A percentile compares a stretch with the other conserved stretches of the same genome.
Evolutionary conservation across 257 asterid genomes (phyloP).

Genomic region (Nyctanthes arbortristis): DNA sequence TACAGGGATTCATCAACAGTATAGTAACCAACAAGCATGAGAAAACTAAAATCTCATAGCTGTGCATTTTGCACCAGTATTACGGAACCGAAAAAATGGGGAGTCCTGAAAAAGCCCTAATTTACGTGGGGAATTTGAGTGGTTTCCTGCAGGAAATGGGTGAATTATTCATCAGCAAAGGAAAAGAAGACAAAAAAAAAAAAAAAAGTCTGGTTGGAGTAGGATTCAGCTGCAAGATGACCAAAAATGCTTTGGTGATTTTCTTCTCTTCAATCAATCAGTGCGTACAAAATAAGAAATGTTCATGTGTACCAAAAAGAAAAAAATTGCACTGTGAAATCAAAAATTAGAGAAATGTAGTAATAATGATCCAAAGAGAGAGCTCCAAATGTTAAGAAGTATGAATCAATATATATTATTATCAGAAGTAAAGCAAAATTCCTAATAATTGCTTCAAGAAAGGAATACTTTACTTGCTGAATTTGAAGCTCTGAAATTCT

Average conservation of each 20-base stretch:
- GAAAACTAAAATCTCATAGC: slow-evolving; percentile 11
- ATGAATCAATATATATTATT: slow-evolving; percentile 18
- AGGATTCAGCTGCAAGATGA: slow-evolving; percentile 29
- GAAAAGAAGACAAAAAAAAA: slow-evolving; percentile 7
- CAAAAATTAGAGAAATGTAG: background rate
- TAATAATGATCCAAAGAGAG: slow-evolving; percentile 32
- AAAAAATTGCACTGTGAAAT: background rate
- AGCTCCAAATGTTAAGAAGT: slow-evolving; percentile 36
- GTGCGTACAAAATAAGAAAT: slow-evolving; percentile 17
- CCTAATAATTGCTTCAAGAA: slow-evolving; percentile 13
- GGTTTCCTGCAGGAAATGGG: slow-evolving; percentile 6
- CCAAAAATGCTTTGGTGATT: slow-evolving; percentile 1
- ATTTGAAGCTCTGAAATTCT: too few species aligned
- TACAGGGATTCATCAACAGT: slow-evolving; percentile 25
- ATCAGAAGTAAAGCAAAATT: background rate
- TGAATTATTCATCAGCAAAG: slow-evolving; percentile 19
- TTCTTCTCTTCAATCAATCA: slow-evolving; percentile 10
- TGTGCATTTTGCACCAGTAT: slow-evolving; percentile 30
- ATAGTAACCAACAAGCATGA: slow-evolving; percentile 27
- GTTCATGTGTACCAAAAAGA: slow-evolving; percentile 3
- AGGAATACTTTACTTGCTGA: background rate
- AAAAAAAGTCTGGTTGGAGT: background rate
- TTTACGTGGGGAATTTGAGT: background rate
- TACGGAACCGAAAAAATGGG: background rate
- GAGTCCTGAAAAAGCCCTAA: background rate